Evolutionary conservation across 2,329 filamentous ascomycete species (phyloP), one percentile per base, ranked within the genome.

Genomic region (Chrysoporthe cubensis): DNA sequence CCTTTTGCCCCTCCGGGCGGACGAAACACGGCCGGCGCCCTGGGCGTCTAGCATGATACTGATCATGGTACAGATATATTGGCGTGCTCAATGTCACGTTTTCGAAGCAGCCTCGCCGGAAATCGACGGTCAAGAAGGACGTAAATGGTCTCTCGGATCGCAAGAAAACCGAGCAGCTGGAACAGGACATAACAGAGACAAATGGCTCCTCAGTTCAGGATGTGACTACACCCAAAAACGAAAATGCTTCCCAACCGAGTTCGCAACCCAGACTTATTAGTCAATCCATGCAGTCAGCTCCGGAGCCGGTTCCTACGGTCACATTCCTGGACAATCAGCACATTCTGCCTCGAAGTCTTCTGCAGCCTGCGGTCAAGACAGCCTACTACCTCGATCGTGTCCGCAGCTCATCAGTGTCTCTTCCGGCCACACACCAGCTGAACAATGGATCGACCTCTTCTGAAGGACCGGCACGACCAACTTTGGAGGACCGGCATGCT

Each of bases 51-150:
- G 44, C 9, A 60, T 46, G 16, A 48, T 67, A 65, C 73, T 79
- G 72, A 78, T 73, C 26, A 66, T 42, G 68, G 73, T 71, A 66
- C 64, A 97, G 93, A 76, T 98, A 99, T 74, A 98, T 99, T 74
- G 96, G 96, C 71, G 96, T 99, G 54, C 82, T 99, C 62, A 98
- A 97, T 78, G 95, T 97, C 26, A 97, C 94, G 0, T 97, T 97
- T 77, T 93, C 94, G 62, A 97, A 96, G 77, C 89, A 90, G 67
- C 84, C 88, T 1, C 92, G 93, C 66, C 89, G 87, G 61, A 88
- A 84, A 74, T 88, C 86, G 44, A 83, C 80, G 0, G 78, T 81
- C 64, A 87, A 80, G 71, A 85, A 81, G 68, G 87, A 87, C 7
- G 83, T 85, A 13, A 74, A 73, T 14, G 74, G 75, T 0, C 72